Evolutionary conservation across 768 basidiomycete species (phyloP), one percentile per base, ranked within the genome.

Genomic region (Neoboletus subvelutipes): DNA sequence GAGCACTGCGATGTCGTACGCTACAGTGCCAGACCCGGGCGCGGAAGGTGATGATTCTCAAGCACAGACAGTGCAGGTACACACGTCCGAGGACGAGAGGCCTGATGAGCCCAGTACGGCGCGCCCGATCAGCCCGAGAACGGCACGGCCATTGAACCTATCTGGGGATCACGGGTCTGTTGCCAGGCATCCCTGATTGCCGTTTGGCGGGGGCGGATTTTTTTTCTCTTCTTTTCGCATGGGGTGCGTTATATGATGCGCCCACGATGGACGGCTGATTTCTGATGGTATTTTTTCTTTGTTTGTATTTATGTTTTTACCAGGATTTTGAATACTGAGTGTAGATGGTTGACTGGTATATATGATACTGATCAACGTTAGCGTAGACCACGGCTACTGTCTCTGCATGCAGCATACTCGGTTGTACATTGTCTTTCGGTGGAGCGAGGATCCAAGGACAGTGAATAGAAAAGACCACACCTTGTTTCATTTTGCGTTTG

Each of bases 1-100:
- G 17, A 68, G 64, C 52, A 61, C 56, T 7, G 55, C 31, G 5
- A 33, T 43, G 40, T 61, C 67, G 4, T 66, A 60, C 31, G 54
- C 56, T 9, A 61, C 57, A 10, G 63, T 58, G 18, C 45, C 33
- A 15, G 52, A 54, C n/a, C 20, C 22, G 18, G 52, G 48, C 20
- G 51, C 31, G 7, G 31, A 43, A 9, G 24, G 10, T 8, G 33
- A 26, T 20, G 26, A 20, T 45, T 22, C 28, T 22, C 36, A 26
- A 10, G 24, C 1, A 15, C 55, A 54, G 12, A 39, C 40, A 0
- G 51, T 50, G 31, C 33, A 54, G 4, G n/a, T 12, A 18, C 34
- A 58, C 39, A 11, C 39, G 11, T 48, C 52, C 29, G 55, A 45
- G 24, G 40, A 37, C 17, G 62, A 52, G 40, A 29, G n/a, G 34